Conservation (phyloP, 306 rosid species). For the Cucurbita ficifolia region DNA sequence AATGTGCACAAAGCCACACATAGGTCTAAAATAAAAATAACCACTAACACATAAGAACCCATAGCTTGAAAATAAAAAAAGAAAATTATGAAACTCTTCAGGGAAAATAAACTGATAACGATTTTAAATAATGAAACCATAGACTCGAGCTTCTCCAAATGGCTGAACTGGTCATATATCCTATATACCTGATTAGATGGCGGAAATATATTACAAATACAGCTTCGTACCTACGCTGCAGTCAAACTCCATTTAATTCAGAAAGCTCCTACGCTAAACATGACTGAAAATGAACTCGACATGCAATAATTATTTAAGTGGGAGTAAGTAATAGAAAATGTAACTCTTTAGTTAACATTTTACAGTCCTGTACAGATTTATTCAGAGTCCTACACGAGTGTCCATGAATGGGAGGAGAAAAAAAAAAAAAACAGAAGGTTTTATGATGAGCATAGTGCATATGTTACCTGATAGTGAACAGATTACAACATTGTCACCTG, state of each 20-base stretch:
- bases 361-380: not conserved
- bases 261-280: not conserved
- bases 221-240: not conserved
- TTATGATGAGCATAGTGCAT: not conserved
- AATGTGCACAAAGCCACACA: not conserved
- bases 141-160: not conserved
- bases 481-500: constrained; percentile 66
- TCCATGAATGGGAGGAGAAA: not conserved
- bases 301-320: not conserved
- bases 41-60: not conserved
- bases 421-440: not conserved
- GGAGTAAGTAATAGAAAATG: not conserved
- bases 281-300: not conserved
- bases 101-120: not conserved
- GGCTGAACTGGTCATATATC: not conserved
- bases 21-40: not conserved
- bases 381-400: not conserved
- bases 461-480: constrained; percentile 68
- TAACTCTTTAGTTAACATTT: not conserved
- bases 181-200: not conserved
- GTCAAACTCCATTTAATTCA: not conserved
- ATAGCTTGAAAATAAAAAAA: not conserved
- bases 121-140: not conserved
- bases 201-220: not conserved
- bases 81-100: not conserved